These are phyloP conservation scores for Hyaloscypha variabilis DNA, from an alignment of 495 filamentous ascomycete species.

Conservation along the genomic window DNA sequence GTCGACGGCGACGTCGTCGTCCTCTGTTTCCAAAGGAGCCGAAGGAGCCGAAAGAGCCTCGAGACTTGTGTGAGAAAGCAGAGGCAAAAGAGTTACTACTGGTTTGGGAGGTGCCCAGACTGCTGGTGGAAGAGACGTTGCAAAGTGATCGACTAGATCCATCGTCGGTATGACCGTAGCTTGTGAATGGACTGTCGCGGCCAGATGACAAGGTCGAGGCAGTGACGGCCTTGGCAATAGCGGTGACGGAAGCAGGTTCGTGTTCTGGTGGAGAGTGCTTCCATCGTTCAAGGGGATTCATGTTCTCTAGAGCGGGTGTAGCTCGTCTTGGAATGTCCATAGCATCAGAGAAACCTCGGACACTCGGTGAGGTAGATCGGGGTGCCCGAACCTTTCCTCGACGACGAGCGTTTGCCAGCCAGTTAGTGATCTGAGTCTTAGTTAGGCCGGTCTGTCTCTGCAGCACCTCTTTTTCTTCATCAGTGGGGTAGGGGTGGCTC, in stretches of 20 bases:
- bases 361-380: conserved; percentile 58
- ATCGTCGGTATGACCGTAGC: conserved; percentile 59
- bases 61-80: conserved; percentile 69
- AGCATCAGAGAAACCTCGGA: conserved; percentile 52
- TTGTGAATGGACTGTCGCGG: conserved; percentile 44
- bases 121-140: conserved; percentile 71
- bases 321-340: conserved; percentile 66
- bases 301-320: conserved; percentile 56
- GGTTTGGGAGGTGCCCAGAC: conserved; percentile 70
- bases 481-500: conserved; percentile 79
- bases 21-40: conserved; percentile 72
- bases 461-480: conserved; percentile 76
- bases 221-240: conserved; percentile 76
- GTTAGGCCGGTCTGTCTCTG: conserved; percentile 73
- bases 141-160: conserved; percentile 71
- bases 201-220: conserved; percentile 54
- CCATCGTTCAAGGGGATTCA: conserved; percentile 88
- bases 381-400: conserved; percentile 69
- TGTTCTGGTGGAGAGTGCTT: conserved; percentile 83
- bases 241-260: conserved; percentile 79
- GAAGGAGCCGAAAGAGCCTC: conserved; percentile 68
- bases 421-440: conserved; percentile 78
- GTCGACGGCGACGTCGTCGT: conserved; percentile 67
- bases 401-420: conserved; percentile 84
- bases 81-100: conserved; percentile 73